These are phyloP conservation scores for Diaporthe helianthi DNA, from an alignment of 2,329 filamentous ascomycete genomes.

Conservation along the genomic window DNA sequence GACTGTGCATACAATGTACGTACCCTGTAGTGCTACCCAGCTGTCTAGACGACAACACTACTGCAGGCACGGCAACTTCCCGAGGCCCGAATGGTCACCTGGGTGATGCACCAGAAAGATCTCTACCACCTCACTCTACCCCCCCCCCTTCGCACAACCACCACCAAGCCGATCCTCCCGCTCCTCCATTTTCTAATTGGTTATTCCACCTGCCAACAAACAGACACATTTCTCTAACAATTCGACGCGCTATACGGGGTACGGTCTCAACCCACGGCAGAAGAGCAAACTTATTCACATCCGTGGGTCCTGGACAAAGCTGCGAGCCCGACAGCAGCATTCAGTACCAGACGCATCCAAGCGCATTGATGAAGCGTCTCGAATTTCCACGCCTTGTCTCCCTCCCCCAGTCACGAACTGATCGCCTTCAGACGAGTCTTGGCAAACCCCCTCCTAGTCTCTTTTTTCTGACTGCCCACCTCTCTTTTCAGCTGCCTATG, in stretches of 20 bases:
- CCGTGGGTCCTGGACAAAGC: not conserved
- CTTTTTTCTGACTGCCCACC: slow-evolving; percentile 13
- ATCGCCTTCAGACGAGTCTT: slow-evolving; percentile 22
- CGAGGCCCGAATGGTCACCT: slow-evolving; percentile 11
- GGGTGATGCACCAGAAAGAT: slow-evolving; percentile 16
- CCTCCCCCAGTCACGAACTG: slow-evolving; percentile 23
- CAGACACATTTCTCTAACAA: not conserved
- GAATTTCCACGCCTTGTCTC: slow-evolving; percentile 14
- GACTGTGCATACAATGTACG: not conserved
- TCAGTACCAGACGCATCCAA: slow-evolving; percentile 4
- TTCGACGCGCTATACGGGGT: not conserved
- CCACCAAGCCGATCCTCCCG: not conserved
- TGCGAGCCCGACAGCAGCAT: not conserved
- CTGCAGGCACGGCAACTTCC: slow-evolving; percentile 26
- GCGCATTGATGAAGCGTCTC: slow-evolving; percentile 21
- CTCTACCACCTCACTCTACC: not conserved
- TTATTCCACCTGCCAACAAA: not conserved
- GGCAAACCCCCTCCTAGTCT: slow-evolving; percentile 26
- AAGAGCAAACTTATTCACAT: not conserved
- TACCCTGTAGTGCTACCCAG: not conserved
- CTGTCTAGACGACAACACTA: slow-evolving; percentile 11
- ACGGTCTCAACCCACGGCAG: not conserved
- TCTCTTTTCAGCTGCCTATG: slow-evolving; percentile 1
- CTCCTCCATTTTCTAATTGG: not conserved
- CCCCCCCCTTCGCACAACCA: not conserved